phyloP scores from a whole-genome alignment of 306 rosid genomes.

The Dalbergia oliveri region DNA sequence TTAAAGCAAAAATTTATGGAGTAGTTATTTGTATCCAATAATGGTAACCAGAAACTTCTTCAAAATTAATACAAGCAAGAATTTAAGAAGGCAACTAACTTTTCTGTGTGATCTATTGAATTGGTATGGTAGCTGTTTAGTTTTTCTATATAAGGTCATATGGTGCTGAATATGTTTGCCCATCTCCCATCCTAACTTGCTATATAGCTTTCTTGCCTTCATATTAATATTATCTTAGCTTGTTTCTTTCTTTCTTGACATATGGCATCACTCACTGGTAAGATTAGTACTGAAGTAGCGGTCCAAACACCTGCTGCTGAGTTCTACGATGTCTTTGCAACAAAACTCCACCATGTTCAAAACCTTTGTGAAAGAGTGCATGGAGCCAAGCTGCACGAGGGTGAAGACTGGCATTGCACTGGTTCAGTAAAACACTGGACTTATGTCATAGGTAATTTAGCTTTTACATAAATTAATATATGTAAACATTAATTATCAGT shows the following conservation, averaged over 20 bases:
- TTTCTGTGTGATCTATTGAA: too few relatives aligned
- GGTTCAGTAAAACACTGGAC: neutral
- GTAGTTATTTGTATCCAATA: too few relatives aligned
- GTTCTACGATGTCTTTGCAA: neutral
- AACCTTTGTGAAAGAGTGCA: neutral
- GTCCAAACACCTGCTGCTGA: neutral
- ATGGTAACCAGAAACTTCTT: too few relatives aligned
- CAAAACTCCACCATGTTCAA: neutral
- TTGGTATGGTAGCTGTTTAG: too few relatives aligned
- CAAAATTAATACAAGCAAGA: too few relatives aligned
- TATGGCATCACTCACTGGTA: conserved; percentile 27
- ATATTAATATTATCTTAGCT: neutral
- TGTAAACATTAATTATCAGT: too few relatives aligned
- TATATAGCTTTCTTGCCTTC: neutral
- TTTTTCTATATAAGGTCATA: too few relatives aligned
- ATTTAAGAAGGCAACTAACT: too few relatives aligned
- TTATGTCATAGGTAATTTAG: neutral
- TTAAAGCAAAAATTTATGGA: too few relatives aligned
- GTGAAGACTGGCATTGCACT: neutral
- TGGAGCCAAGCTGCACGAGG: neutral
- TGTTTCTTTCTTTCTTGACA: neutral
- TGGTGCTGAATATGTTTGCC: neutral
- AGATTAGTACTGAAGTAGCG: neutral
- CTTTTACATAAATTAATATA: too few relatives aligned
- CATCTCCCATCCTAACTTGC: neutral